phyloP scores from a whole-genome alignment of 116 monocot genomes.

The Zostera marina region DNA sequence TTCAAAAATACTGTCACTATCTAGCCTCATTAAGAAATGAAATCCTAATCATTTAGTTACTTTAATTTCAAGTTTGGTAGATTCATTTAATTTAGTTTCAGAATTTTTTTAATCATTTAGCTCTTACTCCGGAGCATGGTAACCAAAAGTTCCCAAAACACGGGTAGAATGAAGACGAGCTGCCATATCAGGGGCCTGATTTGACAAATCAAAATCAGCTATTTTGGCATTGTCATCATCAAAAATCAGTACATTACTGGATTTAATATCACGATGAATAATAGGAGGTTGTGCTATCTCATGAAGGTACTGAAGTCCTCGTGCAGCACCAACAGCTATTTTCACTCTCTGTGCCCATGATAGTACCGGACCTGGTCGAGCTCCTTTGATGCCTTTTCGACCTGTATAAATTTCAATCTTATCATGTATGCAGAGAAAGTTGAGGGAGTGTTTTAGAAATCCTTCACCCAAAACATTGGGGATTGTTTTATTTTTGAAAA shows the following conservation, averaged over 20 bases:
- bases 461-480: neutral
- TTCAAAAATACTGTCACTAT: neutral
- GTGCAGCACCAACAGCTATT: slow-evolving; percentile 51
- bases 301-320: slow-evolving; percentile 54
- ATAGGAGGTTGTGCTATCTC: slow-evolving; percentile 52
- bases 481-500: neutral
- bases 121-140: slow-evolving; percentile 52
- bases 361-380: slow-evolving; percentile 44
- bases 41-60: neutral
- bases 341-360: slow-evolving; percentile 52
- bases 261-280: slow-evolving; percentile 53
- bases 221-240: slow-evolving; percentile 59
- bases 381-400: slow-evolving; percentile 49
- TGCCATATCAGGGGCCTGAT: slow-evolving; percentile 52
- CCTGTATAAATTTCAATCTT: slow-evolving; percentile 16
- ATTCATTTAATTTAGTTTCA: neutral
- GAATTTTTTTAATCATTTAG: neutral
- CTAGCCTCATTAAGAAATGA: neutral
- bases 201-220: slow-evolving; percentile 65
- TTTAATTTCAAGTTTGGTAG: neutral
- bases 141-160: slow-evolving; percentile 72
- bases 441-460: neutral
- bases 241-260: slow-evolving; percentile 59
- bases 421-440: neutral
- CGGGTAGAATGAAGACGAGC: slow-evolving; percentile 61